Base-by-base conservation (phyloP, 1,284 basidiomycete genomes). In the Caloboletus inedulis region DNA sequence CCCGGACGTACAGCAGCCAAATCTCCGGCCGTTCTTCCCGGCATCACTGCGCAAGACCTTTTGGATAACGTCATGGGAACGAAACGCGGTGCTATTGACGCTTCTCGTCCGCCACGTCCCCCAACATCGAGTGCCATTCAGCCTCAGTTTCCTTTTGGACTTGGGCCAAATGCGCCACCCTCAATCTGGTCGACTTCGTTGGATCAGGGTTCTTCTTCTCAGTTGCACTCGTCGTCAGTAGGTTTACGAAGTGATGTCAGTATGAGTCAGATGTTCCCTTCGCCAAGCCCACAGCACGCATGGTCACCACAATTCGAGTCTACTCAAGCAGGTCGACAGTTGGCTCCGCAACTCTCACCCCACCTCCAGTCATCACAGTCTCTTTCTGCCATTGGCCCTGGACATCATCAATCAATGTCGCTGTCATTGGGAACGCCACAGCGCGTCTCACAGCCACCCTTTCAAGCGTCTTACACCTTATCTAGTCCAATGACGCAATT, bases 31-130 rank as follows among this genome's bases (percentile, higher is more conserved):
- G 44, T 68, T 30, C 54, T 69, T 7, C 63, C 65, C 10, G 62
- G 68, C 3, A 82, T 75, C 3, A 87, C 84, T 7, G 85, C 84
- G 1, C 75, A 81, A 60, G 84, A 87, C 59, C 72, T 87, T 1
- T 62, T 87, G 37, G 78, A 81, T 49, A 77, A 76, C 59, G 77
- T 85, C 12, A 72, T 82, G 65, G 72, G 72, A 34, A 48, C 69
- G 7, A 60, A 52, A 35, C 53, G 64, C 27, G 49, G 49, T 46
- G 19, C 30, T 30, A 44, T 41, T 29, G 65, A 68, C 13, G 25
- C 51, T 31, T 37, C 43, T 33, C 63, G 64, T 31, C 55, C 62
- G 12, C 51, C 61, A 31, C 64, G 69, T 43, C 62, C 62, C n/a
- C 62, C 71, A 16, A 62, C 67, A 27, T 64, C 71, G 25, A 63